phyloP scores from a whole-genome alignment of 2,329 filamentous ascomycete genomes.

The Trichoderma pleuroti region DNA sequence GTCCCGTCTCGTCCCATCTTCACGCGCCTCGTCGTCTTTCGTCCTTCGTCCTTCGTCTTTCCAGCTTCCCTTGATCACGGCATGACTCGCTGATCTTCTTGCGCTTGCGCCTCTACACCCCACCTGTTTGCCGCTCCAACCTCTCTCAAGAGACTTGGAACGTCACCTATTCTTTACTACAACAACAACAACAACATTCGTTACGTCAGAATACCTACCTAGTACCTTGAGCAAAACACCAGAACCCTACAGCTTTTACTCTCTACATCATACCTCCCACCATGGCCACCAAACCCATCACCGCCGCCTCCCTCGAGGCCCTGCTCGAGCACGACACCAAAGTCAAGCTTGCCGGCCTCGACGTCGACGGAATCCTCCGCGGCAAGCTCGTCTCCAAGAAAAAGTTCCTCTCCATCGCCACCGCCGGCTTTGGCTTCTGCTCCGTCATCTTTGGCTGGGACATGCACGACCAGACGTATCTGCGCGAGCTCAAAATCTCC shows the following conservation, averaged over 20 bases:
- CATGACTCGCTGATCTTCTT: background rate
- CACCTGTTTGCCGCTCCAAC: background rate
- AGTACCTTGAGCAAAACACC: background rate
- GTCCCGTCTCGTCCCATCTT: background rate
- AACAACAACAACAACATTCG: background rate
- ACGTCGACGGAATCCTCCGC: slow-evolving; percentile 82
- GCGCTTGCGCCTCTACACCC: background rate
- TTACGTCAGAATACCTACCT: background rate
- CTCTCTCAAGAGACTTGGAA: background rate
- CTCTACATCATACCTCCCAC: background rate
- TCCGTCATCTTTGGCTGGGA: slow-evolving; percentile 95
- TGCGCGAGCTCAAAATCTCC: slow-evolving; percentile 78
- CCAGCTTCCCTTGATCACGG: background rate
- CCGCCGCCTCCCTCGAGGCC: slow-evolving; percentile 59
- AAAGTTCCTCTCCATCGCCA: slow-evolving; percentile 83
- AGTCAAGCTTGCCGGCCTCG: slow-evolving; percentile 84
- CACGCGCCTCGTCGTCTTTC: background rate
- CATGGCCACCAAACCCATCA: slow-evolving; percentile 39
- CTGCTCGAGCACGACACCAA: slow-evolving; percentile 68
- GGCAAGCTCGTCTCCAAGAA: slow-evolving; percentile 90
- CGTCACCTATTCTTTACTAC: background rate
- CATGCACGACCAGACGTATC: slow-evolving; percentile 92
- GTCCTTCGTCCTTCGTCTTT: background rate
- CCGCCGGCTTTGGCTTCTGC: slow-evolving; percentile 85
- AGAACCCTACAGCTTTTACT: background rate